These are phyloP conservation scores for Sporothrix dimorphospora DNA, from an alignment of 2,329 filamentous ascomycete species.

Conservation along the genomic window DNA sequence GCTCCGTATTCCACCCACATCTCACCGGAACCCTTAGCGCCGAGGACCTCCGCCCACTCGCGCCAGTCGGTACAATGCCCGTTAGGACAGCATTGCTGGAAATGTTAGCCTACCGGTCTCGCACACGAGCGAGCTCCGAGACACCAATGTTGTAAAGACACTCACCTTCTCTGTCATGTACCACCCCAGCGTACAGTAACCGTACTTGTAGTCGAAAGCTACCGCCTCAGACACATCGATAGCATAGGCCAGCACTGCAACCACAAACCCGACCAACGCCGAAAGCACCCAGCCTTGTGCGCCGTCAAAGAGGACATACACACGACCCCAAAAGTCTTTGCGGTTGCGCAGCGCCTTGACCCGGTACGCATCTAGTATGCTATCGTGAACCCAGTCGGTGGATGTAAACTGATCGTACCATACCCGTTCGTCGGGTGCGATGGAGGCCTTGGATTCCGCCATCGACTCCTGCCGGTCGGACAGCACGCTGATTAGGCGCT, in stretches of 20 bases:
- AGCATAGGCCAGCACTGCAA: conserved; percentile 82
- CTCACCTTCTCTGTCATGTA: conserved; percentile 67
- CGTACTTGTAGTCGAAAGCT: conserved; percentile 89
- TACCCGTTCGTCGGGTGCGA: conserved; percentile 78
- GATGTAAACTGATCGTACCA: conserved; percentile 99
- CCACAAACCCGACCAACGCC: conserved; percentile 83
- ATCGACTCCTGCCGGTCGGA: conserved; percentile 61
- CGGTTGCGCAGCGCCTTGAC: conserved; percentile 79
- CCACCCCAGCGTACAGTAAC: conserved; percentile 76
- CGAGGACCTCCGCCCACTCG: conserved; percentile 57
- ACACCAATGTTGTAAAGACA: not conserved
- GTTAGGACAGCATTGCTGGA: conserved; percentile 55
- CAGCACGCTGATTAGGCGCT: conserved; percentile 65
- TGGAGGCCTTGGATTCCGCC: conserved; percentile 65
- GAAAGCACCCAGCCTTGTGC: conserved; percentile 94
- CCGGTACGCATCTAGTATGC: conserved; percentile 89
- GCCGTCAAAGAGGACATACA: conserved; percentile 78
- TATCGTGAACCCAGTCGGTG: conserved; percentile 97
- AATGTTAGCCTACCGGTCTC: not conserved
- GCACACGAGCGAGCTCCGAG: not conserved
- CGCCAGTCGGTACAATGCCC: conserved; percentile 61
- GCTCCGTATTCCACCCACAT: conserved; percentile 75
- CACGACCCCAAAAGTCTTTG: conserved; percentile 81
- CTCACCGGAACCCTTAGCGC: conserved; percentile 50
- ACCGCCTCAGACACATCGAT: conserved; percentile 85